Evolutionary conservation across 345 rosid species (phyloP), one percentile per base, ranked within the genome.

Genomic region (Eutrema japonicum): DNA sequence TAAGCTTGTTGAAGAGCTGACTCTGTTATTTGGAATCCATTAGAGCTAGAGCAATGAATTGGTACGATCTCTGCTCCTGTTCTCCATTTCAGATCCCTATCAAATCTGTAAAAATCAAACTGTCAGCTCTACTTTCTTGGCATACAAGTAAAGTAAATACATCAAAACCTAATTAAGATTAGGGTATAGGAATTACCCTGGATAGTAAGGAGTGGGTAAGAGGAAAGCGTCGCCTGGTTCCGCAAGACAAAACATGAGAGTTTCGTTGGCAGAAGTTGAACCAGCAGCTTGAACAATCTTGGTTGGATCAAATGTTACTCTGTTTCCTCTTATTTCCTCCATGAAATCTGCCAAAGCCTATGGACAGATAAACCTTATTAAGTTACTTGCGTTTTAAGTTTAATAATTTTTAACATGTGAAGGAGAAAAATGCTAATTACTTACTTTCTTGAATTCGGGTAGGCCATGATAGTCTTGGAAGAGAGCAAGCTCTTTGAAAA

Each of bases 381-480:
- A 33, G 18, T 57, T 50, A 41, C 68, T 16, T 41, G 38, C 2
- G 38, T 66, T 30, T 30, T 18, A 10, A 50, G 38, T 40, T 22
- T 22, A 22, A 22, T 22, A 22, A 22, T 22, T 10, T 6, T 56
- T 27, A 26, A 47, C 53, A 52, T 64, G 54, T 66, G 50, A 46
- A 51, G 40, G 42, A 30, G 14, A 10, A 33, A 12, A 32, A 2
- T 0, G 0, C 8, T 0, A 43, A 2, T 22, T 10, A 35, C 83
- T 76, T 74, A 88, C 90, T 68, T 89, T 76, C 70, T 89, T 89
- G 78, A 89, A 89, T 7, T 73, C 79, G 0, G 90, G 89, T 7
- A 84, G 73, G 46, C 96, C 96, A 61, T 87, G 86, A 65, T 89
- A 89, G 69, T 89, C 96, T 79, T 89, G 96, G 76, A 89, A 89